Evolutionary conservation across 2,329 filamentous ascomycete species (phyloP).

Genomic region (Apiospora malaysiana): DNA sequence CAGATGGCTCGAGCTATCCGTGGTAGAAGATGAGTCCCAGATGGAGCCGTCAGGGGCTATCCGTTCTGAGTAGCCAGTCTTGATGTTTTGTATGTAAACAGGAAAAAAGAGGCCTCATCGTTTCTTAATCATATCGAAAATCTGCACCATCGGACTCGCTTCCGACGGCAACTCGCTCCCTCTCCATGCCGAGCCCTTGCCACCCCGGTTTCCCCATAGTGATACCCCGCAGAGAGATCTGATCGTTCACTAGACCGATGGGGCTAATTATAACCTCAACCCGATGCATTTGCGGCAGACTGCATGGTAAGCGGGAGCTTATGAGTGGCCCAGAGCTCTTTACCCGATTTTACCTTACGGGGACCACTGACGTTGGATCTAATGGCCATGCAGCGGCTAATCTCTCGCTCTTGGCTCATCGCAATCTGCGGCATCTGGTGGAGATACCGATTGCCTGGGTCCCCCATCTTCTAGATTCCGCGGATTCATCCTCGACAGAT

Average conservation of each 20-base stretch:
- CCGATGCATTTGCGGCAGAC: not conserved
- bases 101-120: too few relatives aligned
- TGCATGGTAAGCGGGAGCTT: not conserved
- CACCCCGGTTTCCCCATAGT: not conserved
- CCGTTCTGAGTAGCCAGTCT: not conserved
- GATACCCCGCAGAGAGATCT: constrained; percentile 3
- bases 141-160: not conserved
- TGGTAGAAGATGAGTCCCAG: not conserved
- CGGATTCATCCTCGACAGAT: not conserved
- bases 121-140: not conserved
- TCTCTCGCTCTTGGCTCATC: not conserved
- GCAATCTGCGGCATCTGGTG: not conserved
- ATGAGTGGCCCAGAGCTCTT: not conserved
- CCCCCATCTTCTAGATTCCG: not conserved
- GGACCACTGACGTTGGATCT: not conserved
- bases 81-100: not conserved
- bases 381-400: not conserved
- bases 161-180: not conserved
- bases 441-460: not conserved
- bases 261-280: not conserved
- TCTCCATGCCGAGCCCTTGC: not conserved
- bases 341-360: not conserved
- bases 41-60: not conserved
- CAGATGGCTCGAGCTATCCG: not conserved
- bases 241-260: not conserved